A percentile compares a stretch with the other conserved stretches of the same genome.
phyloP scores from a whole-genome alignment of 305 asterid genomes.

The Fraxinus latifolia region DNA sequence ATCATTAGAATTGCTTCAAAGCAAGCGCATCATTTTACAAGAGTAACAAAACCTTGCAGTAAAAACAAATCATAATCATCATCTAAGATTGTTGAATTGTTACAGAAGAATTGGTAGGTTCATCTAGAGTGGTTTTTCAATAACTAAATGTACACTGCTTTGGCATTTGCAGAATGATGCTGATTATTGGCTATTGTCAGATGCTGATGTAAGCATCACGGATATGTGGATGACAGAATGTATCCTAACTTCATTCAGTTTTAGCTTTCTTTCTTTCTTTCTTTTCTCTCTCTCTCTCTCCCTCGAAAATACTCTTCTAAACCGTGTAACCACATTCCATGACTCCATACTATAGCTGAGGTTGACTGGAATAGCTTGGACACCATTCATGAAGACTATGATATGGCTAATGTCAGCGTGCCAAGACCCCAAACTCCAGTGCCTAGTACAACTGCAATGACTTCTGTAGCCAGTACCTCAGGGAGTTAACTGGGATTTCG shows the following conservation, averaged over 20 bases:
- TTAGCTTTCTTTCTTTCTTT: neutral
- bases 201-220: slow-evolving; percentile 67
- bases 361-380: slow-evolving; percentile 70
- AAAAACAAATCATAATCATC: neutral
- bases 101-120: neutral
- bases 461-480: slow-evolving; percentile 36
- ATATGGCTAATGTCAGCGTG: slow-evolving; percentile 33
- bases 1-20: neutral
- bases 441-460: slow-evolving; percentile 32
- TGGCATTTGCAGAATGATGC: slow-evolving; percentile 57
- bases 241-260: slow-evolving; percentile 41
- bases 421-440: slow-evolving; percentile 53
- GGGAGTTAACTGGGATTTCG: slow-evolving; percentile 28
- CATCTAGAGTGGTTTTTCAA: neutral
- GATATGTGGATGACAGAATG: slow-evolving; percentile 76
- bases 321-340: slow-evolving; percentile 31
- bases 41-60: neutral
- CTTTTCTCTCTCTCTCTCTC: neutral
- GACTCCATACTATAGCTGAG: slow-evolving; percentile 49
- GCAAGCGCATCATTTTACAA: neutral
- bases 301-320: neutral
- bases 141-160: slow-evolving; percentile 11
- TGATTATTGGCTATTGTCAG: slow-evolving; percentile 77
- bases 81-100: neutral
- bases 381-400: slow-evolving; percentile 40